Evolutionary conservation across 2,329 filamentous ascomycete species (phyloP), one percentile per base, ranked within the genome.

Genomic region (Clonostachys rosea): DNA sequence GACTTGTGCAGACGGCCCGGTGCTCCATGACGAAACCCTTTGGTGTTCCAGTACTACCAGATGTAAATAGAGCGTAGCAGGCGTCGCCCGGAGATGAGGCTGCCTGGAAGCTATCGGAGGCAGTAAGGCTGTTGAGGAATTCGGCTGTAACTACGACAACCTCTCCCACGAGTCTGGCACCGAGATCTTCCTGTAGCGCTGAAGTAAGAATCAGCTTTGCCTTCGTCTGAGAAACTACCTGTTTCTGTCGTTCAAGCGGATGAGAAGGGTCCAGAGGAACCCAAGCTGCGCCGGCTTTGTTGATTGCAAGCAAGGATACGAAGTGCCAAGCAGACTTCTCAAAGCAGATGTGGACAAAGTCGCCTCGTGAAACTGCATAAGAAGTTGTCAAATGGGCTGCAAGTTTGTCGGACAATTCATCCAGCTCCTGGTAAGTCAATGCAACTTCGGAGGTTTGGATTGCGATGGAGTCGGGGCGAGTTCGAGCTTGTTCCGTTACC

Each of bases 401-500:
- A n/a, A 73, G 58, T 1, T 56, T 49, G 36, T 63, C 65, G 1
- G 71, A 70, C 14, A 63, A 55, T 1, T 52, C 48, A 41, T 72
- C 66, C 3, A 72, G 56, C 20, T 73, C 61, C 41, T 57, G 47
- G 48, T 72, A 73, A 8, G 68, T 70, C 45, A 70, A 63, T 42
- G 56, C 50, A 16, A 69, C 69, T 47, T 74, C 70, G 67, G 68
- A 73, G 2, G 70, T 69, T 41, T 66, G 55, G 4, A 48, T n/a
- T 6, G 47, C 47, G 10, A 16, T 11, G 5, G 35, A 36, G n/a
- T 45, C 24, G 11, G 42, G 42, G 8, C 30, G 20, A 13, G 4
- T 5, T 13, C 20, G n/a, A 16, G 42, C 49, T 12, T 50, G 46
- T 17, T 42, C 20, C 6, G 42, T 14, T 20, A 50, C 20, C 14